A percentile compares a stretch with the other conserved stretches of the same genome.
Conservation (phyloP, 495 filamentous ascomycete species). For the Aspergillus sparsus region DNA sequence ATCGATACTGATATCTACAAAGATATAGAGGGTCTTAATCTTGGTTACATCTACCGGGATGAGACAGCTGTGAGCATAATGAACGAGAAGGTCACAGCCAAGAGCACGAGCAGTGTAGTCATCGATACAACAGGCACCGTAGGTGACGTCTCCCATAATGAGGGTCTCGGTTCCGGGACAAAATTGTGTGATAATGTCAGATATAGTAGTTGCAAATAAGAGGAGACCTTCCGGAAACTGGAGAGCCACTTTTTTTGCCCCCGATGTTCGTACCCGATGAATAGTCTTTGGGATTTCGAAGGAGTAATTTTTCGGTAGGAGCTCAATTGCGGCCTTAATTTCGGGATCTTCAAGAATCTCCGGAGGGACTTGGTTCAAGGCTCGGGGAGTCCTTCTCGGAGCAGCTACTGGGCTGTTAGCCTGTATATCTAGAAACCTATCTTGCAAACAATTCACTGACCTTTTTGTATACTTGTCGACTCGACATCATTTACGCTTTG, state of each 20-base stretch:
- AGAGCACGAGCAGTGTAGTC: constrained; percentile 95
- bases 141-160: constrained; percentile 99
- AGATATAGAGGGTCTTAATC: constrained; percentile 96
- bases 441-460: constrained; percentile 18
- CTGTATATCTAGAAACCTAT: background rate
- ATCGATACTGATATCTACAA: constrained; percentile 97
- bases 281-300: constrained; percentile 99
- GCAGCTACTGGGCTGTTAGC: constrained; percentile 44
- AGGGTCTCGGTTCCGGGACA: constrained; percentile 87
- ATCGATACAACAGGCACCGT: constrained; percentile 98
- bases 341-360: constrained; percentile 84
- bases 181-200: constrained; percentile 94
- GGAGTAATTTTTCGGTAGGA: constrained; percentile 91
- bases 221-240: constrained; percentile 97
- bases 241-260: constrained; percentile 77
- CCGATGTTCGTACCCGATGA: constrained; percentile 80
- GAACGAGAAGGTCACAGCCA: constrained; percentile 91
- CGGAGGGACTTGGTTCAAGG: constrained; percentile 84
- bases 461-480: constrained; percentile 54
- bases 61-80: constrained; percentile 95
- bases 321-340: constrained; percentile 83
- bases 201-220: constrained; percentile 95
- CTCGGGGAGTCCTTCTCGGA: constrained; percentile 67
- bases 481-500: constrained; percentile 58
- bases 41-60: constrained; percentile 94